Evolutionary conservation across 139 green algal species (phyloP).

Genomic region (Asterochloris sp.): DNA sequence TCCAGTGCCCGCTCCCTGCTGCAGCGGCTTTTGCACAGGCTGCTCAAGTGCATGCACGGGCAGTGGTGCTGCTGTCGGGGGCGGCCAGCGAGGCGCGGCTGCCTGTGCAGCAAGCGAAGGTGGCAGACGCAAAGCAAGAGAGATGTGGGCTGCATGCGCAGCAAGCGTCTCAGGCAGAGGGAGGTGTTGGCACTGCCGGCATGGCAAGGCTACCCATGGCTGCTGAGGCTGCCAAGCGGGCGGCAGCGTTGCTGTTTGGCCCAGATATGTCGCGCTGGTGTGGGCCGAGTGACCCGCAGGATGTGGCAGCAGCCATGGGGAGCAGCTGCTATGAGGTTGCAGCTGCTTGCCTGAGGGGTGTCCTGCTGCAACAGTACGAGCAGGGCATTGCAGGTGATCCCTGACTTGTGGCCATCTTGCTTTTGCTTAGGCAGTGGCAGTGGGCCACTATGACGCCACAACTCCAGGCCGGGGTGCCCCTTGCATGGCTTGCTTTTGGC

Average conservation of each 20-base stretch:
- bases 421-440: too few relatives aligned
- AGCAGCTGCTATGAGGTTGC: conserved; percentile 50
- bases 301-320: conserved; percentile 28
- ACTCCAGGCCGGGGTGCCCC: too few relatives aligned
- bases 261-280: background rate
- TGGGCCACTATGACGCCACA: too few relatives aligned
- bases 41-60: background rate
- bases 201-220: background rate
- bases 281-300: background rate
- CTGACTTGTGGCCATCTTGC: background rate
- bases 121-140: too few relatives aligned
- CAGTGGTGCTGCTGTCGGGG: background rate
- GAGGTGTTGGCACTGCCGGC: too few relatives aligned
- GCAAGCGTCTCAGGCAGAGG: background rate
- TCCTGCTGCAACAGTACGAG: conserved; percentile 1
- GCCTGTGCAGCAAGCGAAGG: background rate
- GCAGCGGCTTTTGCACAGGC: background rate
- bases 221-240: conserved; percentile 3
- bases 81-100: background rate
- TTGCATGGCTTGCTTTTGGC: background rate
- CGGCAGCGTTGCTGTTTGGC: conserved; percentile 33
- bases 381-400: background rate
- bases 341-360: conserved; percentile 47
- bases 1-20: background rate
- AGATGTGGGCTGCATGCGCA: background rate